These are phyloP conservation scores for Melaleuca quinquenervia DNA, from an alignment of 345 rosid genomes.

Conservation along the genomic window DNA sequence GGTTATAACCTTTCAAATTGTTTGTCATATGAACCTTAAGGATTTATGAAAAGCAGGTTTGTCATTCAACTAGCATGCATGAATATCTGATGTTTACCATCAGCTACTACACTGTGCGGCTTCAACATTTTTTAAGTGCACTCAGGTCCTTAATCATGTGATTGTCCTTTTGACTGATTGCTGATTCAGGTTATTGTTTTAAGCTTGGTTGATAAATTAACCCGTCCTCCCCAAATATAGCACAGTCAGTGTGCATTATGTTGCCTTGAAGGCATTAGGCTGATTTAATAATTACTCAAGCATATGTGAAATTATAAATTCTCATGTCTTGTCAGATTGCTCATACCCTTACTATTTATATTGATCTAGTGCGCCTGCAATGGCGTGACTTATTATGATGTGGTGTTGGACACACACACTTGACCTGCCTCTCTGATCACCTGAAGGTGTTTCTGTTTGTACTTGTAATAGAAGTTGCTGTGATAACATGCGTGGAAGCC, in stretches of 20 bases:
- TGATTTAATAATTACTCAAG: background rate
- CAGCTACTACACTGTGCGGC: background rate
- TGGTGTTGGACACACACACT: background rate
- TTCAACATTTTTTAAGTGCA: background rate
- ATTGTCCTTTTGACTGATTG: background rate
- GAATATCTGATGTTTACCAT: background rate
- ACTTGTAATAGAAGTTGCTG: background rate
- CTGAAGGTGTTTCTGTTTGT: background rate
- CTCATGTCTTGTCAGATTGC: background rate
- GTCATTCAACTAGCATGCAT: background rate
- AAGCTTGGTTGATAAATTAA: background rate
- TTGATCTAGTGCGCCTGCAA: background rate
- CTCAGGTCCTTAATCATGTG: background rate
- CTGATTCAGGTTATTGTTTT: background rate
- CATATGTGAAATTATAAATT: background rate
- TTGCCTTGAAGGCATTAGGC: background rate
- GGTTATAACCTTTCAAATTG: background rate
- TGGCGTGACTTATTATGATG: background rate
- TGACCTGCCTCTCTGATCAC: background rate
- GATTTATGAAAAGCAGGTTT: background rate
- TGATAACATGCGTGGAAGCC: background rate
- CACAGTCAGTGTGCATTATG: background rate
- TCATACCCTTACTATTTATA: background rate
- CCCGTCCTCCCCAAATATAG: background rate
- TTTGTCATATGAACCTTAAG: background rate